These are phyloP conservation scores for Casuarina equisetifolia DNA, from an alignment of 306 rosid genomes.

Conservation along the genomic window DNA sequence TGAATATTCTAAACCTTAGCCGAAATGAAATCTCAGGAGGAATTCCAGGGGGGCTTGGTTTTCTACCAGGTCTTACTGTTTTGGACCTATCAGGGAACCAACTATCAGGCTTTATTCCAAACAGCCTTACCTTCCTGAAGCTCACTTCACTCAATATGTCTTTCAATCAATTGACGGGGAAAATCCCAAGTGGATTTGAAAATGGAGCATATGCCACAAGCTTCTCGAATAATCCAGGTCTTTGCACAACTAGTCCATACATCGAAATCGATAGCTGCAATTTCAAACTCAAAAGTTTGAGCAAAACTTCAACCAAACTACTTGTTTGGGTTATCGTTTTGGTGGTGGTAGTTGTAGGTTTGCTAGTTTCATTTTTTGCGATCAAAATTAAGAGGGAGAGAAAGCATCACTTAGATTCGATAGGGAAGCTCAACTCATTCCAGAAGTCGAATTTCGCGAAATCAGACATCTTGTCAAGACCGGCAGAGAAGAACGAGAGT, in stretches of 20 bases:
- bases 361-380: background rate
- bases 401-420: too few species aligned
- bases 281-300: conserved; percentile 19
- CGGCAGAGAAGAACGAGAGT: conserved; percentile 27
- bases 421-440: too few species aligned
- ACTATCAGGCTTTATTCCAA: conserved; percentile 68
- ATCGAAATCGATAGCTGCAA: conserved; percentile 11
- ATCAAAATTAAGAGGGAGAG: too few species aligned
- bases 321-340: conserved; percentile 50
- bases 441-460: conserved; percentile 20
- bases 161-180: too few species aligned
- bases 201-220: conserved; percentile 18
- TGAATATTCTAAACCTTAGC: conserved; percentile 44
- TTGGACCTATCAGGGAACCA: conserved; percentile 42
- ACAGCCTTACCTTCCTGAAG: conserved; percentile 2
- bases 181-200: too few species aligned
- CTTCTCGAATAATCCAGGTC: conserved; percentile 74
- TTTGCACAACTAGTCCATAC: conserved; percentile 47
- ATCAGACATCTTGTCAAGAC: conserved; percentile 30
- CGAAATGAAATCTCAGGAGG: conserved; percentile 52
- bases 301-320: conserved; percentile 19
- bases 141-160: conserved; percentile 8
- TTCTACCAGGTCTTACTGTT: conserved; percentile 24
- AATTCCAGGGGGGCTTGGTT: conserved; percentile 46
- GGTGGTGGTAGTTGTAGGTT: conserved; percentile 23